These are phyloP conservation scores for Rhizophagus sp. DNA, from an alignment of 192 early-diverging fungal genomes.

Conservation along the genomic window DNA sequence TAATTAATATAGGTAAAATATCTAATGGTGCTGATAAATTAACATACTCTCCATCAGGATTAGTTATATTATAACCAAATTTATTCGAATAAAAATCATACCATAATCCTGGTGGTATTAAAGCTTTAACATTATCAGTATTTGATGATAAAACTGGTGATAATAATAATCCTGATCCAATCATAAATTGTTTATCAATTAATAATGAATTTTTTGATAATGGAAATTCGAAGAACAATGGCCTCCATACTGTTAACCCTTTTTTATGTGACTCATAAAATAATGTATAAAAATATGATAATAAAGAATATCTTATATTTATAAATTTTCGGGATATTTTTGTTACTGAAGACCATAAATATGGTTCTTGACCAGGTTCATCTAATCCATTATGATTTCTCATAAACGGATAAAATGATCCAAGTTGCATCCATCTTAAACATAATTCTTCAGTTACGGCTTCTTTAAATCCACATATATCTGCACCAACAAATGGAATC, in stretches of 20 bases:
- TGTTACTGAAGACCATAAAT: constrained; percentile 59
- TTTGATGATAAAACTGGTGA: constrained; percentile 57
- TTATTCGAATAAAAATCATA: constrained; percentile 55
- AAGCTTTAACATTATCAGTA: constrained; percentile 50
- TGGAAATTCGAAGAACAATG: constrained; percentile 58
- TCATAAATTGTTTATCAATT: constrained; percentile 61
- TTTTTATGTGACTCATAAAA: constrained; percentile 49
- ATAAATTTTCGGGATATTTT: constrained; percentile 56
- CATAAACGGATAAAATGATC: constrained; percentile 62
- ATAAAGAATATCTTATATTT: constrained; percentile 57
- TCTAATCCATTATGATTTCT: constrained; percentile 63
- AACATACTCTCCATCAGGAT: constrained; percentile 2
- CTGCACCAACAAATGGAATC: constrained; percentile 68
- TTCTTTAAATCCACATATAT: constrained; percentile 70
- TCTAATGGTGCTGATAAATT: constrained; percentile 39
- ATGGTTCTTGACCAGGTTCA: constrained; percentile 60
- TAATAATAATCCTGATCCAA: constrained; percentile 59
- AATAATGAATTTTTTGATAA: constrained; percentile 27
- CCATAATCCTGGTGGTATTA: constrained; percentile 61
- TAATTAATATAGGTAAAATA: constrained; percentile 60
- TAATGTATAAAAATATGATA: constrained; percentile 65
- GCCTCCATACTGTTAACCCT: constrained; percentile 57
- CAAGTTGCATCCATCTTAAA: constrained; percentile 66
- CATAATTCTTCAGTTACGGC: constrained; percentile 65
- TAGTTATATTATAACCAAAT: neutral